Percentiles rank a stretch among this genome's conserved stretches.
Evolutionary conservation across 805 yeast genomes (phyloP).

Genomic region (Ogataea pini): DNA sequence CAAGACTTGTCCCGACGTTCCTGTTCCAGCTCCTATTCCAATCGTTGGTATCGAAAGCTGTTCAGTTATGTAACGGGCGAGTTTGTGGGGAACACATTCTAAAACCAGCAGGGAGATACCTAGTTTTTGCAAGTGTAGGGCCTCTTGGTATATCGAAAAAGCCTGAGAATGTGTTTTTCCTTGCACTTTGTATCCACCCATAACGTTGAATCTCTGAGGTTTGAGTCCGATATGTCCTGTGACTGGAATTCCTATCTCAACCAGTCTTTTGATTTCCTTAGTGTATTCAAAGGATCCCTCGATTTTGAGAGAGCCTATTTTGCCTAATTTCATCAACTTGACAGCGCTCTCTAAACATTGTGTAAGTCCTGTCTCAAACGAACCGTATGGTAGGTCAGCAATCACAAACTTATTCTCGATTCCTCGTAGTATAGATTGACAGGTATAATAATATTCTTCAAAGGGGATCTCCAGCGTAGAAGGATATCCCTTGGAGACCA

Average conservation of each 20-base stretch:
- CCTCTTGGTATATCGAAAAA: constrained; percentile 59
- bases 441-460: constrained; percentile 78
- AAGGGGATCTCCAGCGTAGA: constrained; percentile 75
- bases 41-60: constrained; percentile 73
- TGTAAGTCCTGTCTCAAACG: constrained; percentile 64
- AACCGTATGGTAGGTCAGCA: constrained; percentile 89
- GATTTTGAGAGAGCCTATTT: constrained; percentile 73
- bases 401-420: constrained; percentile 63
- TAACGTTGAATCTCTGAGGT: constrained; percentile 77
- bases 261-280: constrained; percentile 55
- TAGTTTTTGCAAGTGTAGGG: constrained; percentile 64
- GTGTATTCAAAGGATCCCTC: constrained; percentile 75
- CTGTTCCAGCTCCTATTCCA: constrained; percentile 93
- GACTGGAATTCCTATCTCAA: constrained; percentile 78
- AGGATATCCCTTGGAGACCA: constrained; percentile 83
- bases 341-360: constrained; percentile 65
- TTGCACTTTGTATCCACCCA: constrained; percentile 89
- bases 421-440: constrained; percentile 76
- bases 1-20: constrained; percentile 84
- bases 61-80: constrained; percentile 66
- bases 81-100: constrained; percentile 81
- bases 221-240: constrained; percentile 91
- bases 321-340: constrained; percentile 53
- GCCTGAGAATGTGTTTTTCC: constrained; percentile 65
- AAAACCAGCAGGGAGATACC: constrained; percentile 77